phyloP scores from a whole-genome alignment of 208 protist species.

The Herpetomonas samuelpessoai region DNA sequence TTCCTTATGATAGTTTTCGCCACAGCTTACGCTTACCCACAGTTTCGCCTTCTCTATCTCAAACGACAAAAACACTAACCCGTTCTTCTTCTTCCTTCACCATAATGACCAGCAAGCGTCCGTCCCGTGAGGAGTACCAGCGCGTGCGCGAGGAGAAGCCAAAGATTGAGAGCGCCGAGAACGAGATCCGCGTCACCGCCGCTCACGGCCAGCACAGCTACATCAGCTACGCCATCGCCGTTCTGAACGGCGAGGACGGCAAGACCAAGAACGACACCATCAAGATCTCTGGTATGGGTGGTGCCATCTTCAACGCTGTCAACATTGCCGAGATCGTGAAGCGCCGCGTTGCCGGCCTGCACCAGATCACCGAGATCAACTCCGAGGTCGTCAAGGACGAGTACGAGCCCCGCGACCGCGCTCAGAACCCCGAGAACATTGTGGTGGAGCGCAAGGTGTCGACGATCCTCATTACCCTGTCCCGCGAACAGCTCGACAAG shows the following conservation, averaged over 20 bases:
- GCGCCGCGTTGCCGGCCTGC: constrained; percentile 84
- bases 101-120: constrained; percentile 36
- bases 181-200: constrained; percentile 86
- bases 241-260: constrained; percentile 81
- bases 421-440: constrained; percentile 64
- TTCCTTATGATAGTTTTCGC: neutral
- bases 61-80: too few relatives aligned
- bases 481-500: constrained; percentile 78
- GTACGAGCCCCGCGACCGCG: constrained; percentile 84
- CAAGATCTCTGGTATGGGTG: constrained; percentile 89
- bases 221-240: constrained; percentile 88
- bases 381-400: constrained; percentile 83
- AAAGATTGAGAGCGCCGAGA: constrained; percentile 66
- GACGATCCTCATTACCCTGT: constrained; percentile 90
- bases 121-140: constrained; percentile 73
- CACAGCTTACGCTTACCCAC: neutral
- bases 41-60: too few relatives aligned
- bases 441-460: constrained; percentile 83
- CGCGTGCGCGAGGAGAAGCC: constrained; percentile 62
- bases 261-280: constrained; percentile 82
- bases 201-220: constrained; percentile 80
- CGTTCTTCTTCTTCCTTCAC: too few relatives aligned
- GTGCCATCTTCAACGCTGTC: constrained; percentile 89
- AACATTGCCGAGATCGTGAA: constrained; percentile 94
- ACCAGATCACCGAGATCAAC: constrained; percentile 89